Evolutionary conservation across 495 filamentous ascomycete species (phyloP), one percentile per base, ranked within the genome.

Genomic region (Penicillium coffeae): DNA sequence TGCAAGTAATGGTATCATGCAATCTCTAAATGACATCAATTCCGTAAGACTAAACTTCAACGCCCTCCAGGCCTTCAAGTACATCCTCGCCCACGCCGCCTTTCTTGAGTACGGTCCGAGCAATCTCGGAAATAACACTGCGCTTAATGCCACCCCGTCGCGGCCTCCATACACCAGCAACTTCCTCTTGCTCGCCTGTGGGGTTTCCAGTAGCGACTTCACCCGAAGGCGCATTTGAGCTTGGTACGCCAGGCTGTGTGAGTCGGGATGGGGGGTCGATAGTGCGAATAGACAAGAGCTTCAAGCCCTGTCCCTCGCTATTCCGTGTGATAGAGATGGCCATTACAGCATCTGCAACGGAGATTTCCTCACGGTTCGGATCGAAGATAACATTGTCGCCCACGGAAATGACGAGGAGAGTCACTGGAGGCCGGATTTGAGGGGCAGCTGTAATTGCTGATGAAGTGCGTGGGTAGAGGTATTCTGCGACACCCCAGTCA

Each of bases 301-400:
- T 73, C 48, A 82, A 44, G 22, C 56, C 53, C 13, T 58, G 54
- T 2, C 60, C 50, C 13, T 68, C 63, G 22, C 50, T 53, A 10
- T 58, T 62, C 38, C 65, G 69, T 19, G 74, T 74, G 13, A 92
- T 65, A 0, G 87, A 90, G 9, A 93, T 82, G 0, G 92, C 91
- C 47, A 96, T 72, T 8, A 90, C 86, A 21, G 83, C 79, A 52
- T 96, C 92, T 3, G 93, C 93, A 13, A 96, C 92, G 1, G 89
- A 86, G 1, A 98, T 82, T 69, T 98, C 93, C 59, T 95, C 89
- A 42, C 83, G 80, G 38, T 79, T 84, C 0, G 93, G 93, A 65
- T 98, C 93, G 72, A 97, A 95, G 56, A 98, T 86, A 64, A 96
- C 83, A 59, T 89, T 97, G 13, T 84, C 78, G 45, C 85, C 89